Percentiles rank a stretch among this genome's conserved stretches.
These are phyloP conservation scores for Fusarium concolor DNA, from an alignment of 2,329 filamentous ascomycete species.

Conservation along the genomic window DNA sequence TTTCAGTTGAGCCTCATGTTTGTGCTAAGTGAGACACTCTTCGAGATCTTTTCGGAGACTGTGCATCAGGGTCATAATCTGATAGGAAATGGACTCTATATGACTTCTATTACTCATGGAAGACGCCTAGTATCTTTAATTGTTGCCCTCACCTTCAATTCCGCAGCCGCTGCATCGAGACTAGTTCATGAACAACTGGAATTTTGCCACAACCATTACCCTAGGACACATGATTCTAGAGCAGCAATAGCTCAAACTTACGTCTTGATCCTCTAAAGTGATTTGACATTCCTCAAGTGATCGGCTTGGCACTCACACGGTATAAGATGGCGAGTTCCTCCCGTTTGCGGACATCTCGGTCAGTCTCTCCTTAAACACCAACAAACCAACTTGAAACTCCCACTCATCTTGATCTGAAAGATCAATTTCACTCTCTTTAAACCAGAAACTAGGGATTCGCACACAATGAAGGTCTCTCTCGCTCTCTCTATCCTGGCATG, in stretches of 20 bases:
- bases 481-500: constrained; percentile 28
- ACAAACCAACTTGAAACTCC: constrained; percentile 14
- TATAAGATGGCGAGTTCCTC: constrained; percentile 24
- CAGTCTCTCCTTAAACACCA: constrained; percentile 31
- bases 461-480: constrained; percentile 28
- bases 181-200: constrained; percentile 35
- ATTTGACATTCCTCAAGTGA: not conserved
- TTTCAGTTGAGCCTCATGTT: not conserved
- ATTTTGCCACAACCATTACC: constrained; percentile 19
- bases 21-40: not conserved
- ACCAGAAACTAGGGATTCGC: not conserved
- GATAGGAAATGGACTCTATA: fast-evolving
- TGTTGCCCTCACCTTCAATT: not conserved
- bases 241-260: constrained; percentile 24
- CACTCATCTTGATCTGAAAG: constrained; percentile 10
- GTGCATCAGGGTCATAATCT: not conserved
- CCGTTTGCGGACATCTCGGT: constrained; percentile 14
- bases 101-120: fast-evolving
- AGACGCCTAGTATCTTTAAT: fast-evolving
- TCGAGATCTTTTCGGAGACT: not conserved
- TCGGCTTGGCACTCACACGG: no score
- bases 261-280: not conserved
- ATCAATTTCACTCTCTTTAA: constrained; percentile 22
- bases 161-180: constrained; percentile 18
- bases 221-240: constrained; percentile 16